Percentiles rank a stretch among this genome's conserved stretches.
phyloP scores from a whole-genome alignment of 306 rosid species.

The Lagenaria siceraria region DNA sequence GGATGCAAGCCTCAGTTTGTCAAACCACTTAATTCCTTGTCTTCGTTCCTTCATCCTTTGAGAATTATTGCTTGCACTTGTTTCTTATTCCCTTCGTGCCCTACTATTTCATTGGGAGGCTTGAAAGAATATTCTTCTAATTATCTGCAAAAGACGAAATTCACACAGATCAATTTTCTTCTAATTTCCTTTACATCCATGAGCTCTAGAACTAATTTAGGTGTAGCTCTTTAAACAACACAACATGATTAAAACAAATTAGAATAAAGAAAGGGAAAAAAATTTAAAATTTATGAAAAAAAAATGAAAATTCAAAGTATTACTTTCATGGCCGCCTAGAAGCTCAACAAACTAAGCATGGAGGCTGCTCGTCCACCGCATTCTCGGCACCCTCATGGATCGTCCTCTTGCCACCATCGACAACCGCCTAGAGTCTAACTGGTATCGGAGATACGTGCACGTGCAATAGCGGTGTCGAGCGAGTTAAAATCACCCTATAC shows the following conservation, averaged over 20 bases:
- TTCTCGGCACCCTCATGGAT: constrained; percentile 1
- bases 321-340: constrained; percentile 15
- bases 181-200: constrained; percentile 7
- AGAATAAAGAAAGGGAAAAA: background rate
- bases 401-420: background rate
- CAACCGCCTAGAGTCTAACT: background rate
- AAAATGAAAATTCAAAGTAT: background rate
- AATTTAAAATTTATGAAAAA: too few species aligned
- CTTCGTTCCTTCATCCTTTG: too few species aligned
- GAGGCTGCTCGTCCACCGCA: constrained; percentile 11
- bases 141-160: too few species aligned
- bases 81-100: too few species aligned
- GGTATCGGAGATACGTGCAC: background rate
- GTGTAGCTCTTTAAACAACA: background rate
- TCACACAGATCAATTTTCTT: too few species aligned
- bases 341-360: constrained; percentile 13
- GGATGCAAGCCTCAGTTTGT: too few species aligned
- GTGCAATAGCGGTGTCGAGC: too few species aligned
- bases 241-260: background rate
- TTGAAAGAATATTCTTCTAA: too few species aligned
- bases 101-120: too few species aligned
- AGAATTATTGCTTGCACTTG: too few species aligned
- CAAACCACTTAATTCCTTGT: too few species aligned
- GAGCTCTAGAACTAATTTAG: background rate
- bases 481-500: too few species aligned